Base-by-base conservation (phyloP, 352 stramenopile species). In the Paralagenidium karlingii region DNA sequence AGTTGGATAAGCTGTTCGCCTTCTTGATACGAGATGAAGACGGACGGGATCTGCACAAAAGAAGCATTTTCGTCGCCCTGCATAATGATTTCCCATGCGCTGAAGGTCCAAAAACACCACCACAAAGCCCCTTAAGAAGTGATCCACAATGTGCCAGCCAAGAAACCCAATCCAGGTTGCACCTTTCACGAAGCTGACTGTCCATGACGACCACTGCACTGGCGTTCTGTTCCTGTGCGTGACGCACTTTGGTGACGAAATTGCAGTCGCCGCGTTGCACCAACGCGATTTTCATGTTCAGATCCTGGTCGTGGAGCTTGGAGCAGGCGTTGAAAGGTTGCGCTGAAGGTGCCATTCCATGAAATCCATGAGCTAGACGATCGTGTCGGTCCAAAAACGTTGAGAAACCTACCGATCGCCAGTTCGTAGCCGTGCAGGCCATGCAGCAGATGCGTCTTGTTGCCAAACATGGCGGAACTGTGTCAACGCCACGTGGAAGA, bases 31-130 rank as follows among this genome's bases (percentile, higher is more conserved):
- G 68, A 68, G 25, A 88, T 61, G 47, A 88, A 88, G 12, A 85
- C 64, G 1, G 57, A 74, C 32, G 75, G 75, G 38, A 88, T 88
- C 13, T 40, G 52, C 19, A 88, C 46, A 20, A 54, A 59, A 31
- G 58, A 63, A 28, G 68, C 67, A 47, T 82, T 75, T 45, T 84
- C 62, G 47, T 88, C 71, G 28, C 78, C 77, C 53, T 84, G 78
- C 75, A 88, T 88, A 52, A 88, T 82, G 46, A 88, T 84, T 28
- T 88, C 69, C 39, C 64, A 77, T 52, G 73, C 34, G 52, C 61
- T 13, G 9, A 13, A 13, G 9, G 13, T 9, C 27, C 9, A 31
- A 13, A 13, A 31, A 31, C 15, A 13, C 34, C 15, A 40, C n/a
- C 15, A 26, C 34, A 40, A 24, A 39, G 34, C n/a, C 5, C 22